These are phyloP conservation scores for Dictyostelium purpureum DNA, from an alignment of 78 protist genomes.

Conservation along the genomic window DNA sequence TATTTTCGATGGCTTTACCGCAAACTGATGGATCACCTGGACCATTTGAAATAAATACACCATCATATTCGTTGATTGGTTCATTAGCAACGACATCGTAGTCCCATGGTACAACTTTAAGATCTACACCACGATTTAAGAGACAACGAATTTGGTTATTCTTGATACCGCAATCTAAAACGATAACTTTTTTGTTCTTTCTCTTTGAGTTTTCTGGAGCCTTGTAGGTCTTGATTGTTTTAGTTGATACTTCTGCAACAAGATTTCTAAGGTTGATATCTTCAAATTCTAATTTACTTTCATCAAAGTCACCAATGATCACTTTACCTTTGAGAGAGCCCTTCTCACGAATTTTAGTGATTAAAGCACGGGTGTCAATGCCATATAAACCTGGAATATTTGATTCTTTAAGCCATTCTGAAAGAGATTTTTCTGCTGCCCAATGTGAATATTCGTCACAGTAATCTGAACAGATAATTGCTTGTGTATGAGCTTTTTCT, in stretches of 20 bases:
- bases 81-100: slow-evolving; percentile 84
- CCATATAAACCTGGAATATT: slow-evolving; percentile 95
- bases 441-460: slow-evolving; percentile 95
- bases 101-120: slow-evolving; percentile 97
- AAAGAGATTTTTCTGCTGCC: slow-evolving; percentile 90
- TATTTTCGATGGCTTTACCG: slow-evolving; percentile 75
- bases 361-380: slow-evolving; percentile 97
- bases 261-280: slow-evolving; percentile 41
- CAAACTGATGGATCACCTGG: slow-evolving; percentile 96
- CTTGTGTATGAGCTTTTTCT: slow-evolving; percentile 85
- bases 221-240: slow-evolving; percentile 5
- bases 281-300: slow-evolving; percentile 85
- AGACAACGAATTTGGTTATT: slow-evolving; percentile 92
- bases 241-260: slow-evolving; percentile 81
- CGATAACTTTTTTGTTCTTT: slow-evolving; percentile 81
- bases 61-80: slow-evolving; percentile 84
- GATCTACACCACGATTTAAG: slow-evolving; percentile 87
- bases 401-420: slow-evolving; percentile 90
- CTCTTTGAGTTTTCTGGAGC: not conserved
- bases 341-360: slow-evolving; percentile 89
- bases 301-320: slow-evolving; percentile 78
- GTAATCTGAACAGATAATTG: slow-evolving; percentile 89
- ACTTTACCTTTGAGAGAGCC: slow-evolving; percentile 96
- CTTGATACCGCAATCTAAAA: slow-evolving; percentile 97
- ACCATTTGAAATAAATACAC: slow-evolving; percentile 95